Evolutionary conservation across 768 basidiomycete genomes (phyloP), one percentile per base, ranked within the genome.

Genomic region (Boletales sp.): DNA sequence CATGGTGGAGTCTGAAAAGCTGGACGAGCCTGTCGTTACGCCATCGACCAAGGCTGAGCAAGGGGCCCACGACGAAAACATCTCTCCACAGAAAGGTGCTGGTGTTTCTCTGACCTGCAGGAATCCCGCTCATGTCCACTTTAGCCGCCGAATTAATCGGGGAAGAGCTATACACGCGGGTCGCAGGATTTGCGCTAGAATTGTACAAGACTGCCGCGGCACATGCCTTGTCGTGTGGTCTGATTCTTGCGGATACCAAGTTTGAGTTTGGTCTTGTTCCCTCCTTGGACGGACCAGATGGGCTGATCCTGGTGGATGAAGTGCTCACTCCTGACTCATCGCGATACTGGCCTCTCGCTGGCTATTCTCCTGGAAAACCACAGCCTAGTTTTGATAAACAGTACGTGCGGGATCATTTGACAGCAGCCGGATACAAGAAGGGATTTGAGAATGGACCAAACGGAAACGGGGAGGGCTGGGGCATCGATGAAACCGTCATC

Each of bases 331-430:
- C 95, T 17, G 96, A 99, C 68, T 97, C 94, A 12, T 96, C 93
- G 15, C 81, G 95, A 31, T 99, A 97, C 73, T 98, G 96, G 96
- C 90, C 94, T 1, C 73, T 84, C 7, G 76, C 73, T 5, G 78
- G 73, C 3, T 97, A 96, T 70, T 69, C 71, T 30, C 75, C 83
- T 4, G 96, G 94, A 5, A 74, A 78, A 33, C 63, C 83, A 0
- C 95, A 96, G 69, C 81, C 86, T 17, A 92, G 91, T 62, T 98
- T 96, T 62, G 96, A 98, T 68, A 99, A 98, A 71, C 96, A 99
- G 70, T 97, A 88, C 61, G 72, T 98, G 49, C 76, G 96, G 17
- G 94, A 98, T 64, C 91, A 92, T 86, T 72, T 99, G 28, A 84
- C 85, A 11, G 62, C 70, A 25, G 71, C 73, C 8, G 92, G 92